Evolutionary conservation across 257 asterid species (phyloP), one percentile per base, ranked within the genome.

Genomic region (Galeopsis tetrahit): DNA sequence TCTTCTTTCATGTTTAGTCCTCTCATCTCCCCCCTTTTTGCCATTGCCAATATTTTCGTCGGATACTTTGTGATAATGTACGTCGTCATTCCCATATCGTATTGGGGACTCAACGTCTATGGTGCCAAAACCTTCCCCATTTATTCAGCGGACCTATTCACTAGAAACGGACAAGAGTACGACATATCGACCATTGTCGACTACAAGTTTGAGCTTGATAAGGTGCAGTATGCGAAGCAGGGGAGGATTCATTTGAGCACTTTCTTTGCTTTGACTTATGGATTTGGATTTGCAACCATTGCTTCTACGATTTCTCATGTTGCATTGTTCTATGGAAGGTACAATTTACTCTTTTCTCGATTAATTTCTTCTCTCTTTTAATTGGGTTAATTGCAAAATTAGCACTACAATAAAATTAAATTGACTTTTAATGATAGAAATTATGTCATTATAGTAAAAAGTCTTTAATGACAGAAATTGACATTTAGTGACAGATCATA

Each of bases 221-320:
- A n/a, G 5, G 82, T 1, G 0, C 78, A 87, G 72, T 91, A 88
- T 78, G 42, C 52, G 0, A 75, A 80, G 82, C 96, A 82, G 15
- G 97, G 97, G 65, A 83, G 78, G 61, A 79, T 90, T 36, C 46
- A 83, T 51, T 73, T 90, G 88, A 88, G 93, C 78, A 83, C 86
- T 0, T 80, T 91, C 62, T 88, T 91, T 59, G 48, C 89, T 7
- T 86, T 88, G 9, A 71, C 90, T 0, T 91, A 91, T 73, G 97
- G 96, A 2, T 87, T 91, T 48, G 97, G 97, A 42, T 91, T 91
- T 38, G 97, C 97, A 51, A 88, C 97, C 43, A 85, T 91, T 58
- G 97, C 97, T 0, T 63, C 96, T 52, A 90, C 97, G 0, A 57
- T 91, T 2, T 59, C 89, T 10, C 97, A 91, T 17, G 96, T 91